Evolutionary conservation across 2,329 filamentous ascomycete genomes (phyloP), one percentile per base, ranked within the genome.

Genomic region (Corinectria fuckeliana): DNA sequence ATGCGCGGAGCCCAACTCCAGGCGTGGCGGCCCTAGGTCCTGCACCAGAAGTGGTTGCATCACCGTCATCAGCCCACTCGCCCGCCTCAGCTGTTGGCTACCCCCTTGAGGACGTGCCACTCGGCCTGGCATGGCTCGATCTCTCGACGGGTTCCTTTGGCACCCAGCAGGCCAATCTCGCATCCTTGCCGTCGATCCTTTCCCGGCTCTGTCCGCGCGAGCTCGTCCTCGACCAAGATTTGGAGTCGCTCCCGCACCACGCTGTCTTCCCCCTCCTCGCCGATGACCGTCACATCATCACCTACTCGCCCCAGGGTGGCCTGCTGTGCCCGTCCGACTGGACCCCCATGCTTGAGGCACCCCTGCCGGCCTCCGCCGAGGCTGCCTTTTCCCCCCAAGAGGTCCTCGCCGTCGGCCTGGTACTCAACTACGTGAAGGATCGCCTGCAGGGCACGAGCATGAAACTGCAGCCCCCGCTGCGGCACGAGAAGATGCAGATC

Each of bases 141-240:
- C 79, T 98, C 23, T 97, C 95, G 8, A 99, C 95, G 3, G 95
- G 95, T 13, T 91, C 94, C 69, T 99, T 99, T 76, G 92, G 88
- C 70, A 97, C 93, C 0, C 93, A 98, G 72, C 81, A 81, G 16
- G 89, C 91, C 0, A 88, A 88, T 18, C 76, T 93, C 7, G 80
- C 85, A 49, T 88, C 88, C 54, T 78, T 99, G 4, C 83, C 91
- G n/a, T 92, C 93, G 9, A 88, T 91, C 18, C 81, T 98, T 50
- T 91, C 93, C 25, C 88, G 94, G 23, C 90, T 98, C 63, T 87
- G 87, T 16, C 93, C 95, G 1, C 85, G 90, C 42, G 95, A 99
- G 74, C 88, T 98, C 50, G 85, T 99, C 3, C 80, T 98, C 2
- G 88, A 93, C 68, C 81, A 89, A 67, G 77, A 81, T 23, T 75